These are phyloP conservation scores for Azolla pinnata DNA, from an alignment of 75 land plant species.

Conservation along the genomic window DNA sequence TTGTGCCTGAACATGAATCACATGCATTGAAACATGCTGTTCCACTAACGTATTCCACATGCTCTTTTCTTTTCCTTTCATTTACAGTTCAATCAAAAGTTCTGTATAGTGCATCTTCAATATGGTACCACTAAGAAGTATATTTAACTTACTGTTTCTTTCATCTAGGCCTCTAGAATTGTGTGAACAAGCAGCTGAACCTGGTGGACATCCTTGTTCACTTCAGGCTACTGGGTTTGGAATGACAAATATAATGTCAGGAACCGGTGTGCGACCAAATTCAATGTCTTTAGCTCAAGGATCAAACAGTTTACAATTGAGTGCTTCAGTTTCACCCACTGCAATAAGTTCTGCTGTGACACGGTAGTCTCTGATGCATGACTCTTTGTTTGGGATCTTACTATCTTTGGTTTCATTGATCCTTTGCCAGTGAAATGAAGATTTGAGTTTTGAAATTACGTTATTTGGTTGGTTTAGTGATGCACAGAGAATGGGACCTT, in stretches of 20 bases:
- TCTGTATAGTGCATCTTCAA: no score
- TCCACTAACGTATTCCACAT: constrained; percentile 56
- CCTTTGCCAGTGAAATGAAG: no score
- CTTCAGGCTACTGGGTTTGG: constrained; percentile 31
- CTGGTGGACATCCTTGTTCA: constrained; percentile 36
- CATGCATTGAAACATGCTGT: constrained; percentile 37
- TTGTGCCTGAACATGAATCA: constrained; percentile 44
- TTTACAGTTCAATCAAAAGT: constrained; percentile 14
- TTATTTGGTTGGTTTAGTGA: constrained; percentile 47
- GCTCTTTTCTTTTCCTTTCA: constrained; percentile 5
- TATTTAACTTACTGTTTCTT: no score
- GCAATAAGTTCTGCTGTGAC: constrained; percentile 25
- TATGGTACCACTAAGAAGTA: no score
- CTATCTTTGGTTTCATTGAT: no score
- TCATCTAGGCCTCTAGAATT: constrained; percentile 95
- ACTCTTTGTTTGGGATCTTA: no score
- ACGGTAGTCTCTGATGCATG: no score
- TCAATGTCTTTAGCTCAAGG: constrained; percentile 41
- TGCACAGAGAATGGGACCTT: constrained; percentile 41
- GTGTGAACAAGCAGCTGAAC: constrained; percentile 51
- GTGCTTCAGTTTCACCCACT: constrained; percentile 33
- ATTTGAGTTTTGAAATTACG: no score
- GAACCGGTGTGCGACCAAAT: constrained; percentile 29
- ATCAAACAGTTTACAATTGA: constrained; percentile 32
- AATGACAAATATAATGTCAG: constrained; percentile 34